Conservation (phyloP, 768 basidiomycete species). For the Boletus vermiculosoides region DNA sequence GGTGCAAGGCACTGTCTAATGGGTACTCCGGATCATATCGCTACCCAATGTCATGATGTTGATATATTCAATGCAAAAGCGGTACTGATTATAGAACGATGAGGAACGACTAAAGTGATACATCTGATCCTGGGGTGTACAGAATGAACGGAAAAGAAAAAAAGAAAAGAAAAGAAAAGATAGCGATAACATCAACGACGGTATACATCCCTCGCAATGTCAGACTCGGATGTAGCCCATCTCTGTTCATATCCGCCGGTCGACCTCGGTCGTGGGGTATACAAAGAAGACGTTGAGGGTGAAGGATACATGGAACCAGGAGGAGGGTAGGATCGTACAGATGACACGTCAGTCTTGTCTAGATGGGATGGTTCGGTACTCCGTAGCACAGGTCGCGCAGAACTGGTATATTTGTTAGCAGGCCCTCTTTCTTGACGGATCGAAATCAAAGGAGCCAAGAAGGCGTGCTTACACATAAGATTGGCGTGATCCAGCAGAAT, state of each 20-base stretch:
- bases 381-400: conserved; percentile 8
- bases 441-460: background rate
- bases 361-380: background rate
- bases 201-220: conserved; percentile 19
- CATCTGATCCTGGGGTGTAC: conserved; percentile 10
- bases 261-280: background rate
- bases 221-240: conserved; percentile 27
- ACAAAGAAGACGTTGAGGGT: conserved; percentile 2
- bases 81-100: background rate
- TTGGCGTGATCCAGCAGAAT: conserved; percentile 12
- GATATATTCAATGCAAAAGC: background rate
- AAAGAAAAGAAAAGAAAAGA: background rate
- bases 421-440: background rate
- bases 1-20: no score
- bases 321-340: background rate
- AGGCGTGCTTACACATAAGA: conserved; percentile 22
- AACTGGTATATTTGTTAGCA: conserved; percentile 7
- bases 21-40: background rate
- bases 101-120: conserved; percentile 1
- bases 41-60: background rate
- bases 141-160: background rate
- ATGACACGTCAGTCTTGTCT: conserved; percentile 6
- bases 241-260: conserved; percentile 11
- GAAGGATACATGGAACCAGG: background rate
- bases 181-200: conserved; percentile 5